Evolutionary conservation across 2,329 filamentous ascomycete species (phyloP).

Genomic region (Exophiala mesophila): DNA sequence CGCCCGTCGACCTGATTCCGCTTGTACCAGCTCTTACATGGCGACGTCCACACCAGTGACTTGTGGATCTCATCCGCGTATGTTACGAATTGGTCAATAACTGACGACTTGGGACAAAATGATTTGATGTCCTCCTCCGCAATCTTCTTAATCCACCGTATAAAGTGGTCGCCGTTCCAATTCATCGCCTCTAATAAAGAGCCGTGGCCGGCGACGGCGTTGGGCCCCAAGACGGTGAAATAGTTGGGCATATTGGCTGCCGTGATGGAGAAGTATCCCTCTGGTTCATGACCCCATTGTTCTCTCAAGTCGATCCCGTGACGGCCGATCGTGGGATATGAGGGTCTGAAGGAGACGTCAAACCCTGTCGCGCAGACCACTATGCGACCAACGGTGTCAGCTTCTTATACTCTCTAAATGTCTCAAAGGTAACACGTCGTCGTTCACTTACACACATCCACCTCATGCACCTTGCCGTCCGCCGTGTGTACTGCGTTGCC

Average conservation of each 20-base stretch:
- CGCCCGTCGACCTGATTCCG: slow-evolving; percentile 38
- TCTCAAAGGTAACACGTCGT: not conserved
- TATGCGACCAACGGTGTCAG: not conserved
- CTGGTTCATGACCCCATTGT: slow-evolving; percentile 27
- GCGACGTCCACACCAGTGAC: slow-evolving; percentile 15
- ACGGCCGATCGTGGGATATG: slow-evolving; percentile 1
- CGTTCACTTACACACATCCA: slow-evolving; percentile 1
- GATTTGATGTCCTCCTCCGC: slow-evolving; percentile 35
- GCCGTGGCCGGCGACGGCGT: slow-evolving; percentile 25
- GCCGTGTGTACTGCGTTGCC: slow-evolving; percentile 31
- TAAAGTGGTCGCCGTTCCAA: slow-evolving; percentile 42
- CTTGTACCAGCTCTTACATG: slow-evolving; percentile 45
- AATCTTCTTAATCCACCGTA: slow-evolving; percentile 44
- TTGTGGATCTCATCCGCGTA: slow-evolving; percentile 47
- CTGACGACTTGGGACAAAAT: slow-evolving; percentile 36
- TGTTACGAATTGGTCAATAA: slow-evolving; percentile 44
- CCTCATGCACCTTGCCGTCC: slow-evolving; percentile 23
- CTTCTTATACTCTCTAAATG: too few relatives aligned
- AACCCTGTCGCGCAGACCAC: slow-evolving; percentile 26
- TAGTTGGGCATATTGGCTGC: slow-evolving; percentile 27
- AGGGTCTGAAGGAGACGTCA: slow-evolving; percentile 12
- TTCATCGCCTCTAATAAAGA: slow-evolving; percentile 3
- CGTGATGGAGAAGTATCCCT: slow-evolving; percentile 17
- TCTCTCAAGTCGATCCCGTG: slow-evolving; percentile 22
- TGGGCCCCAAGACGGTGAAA: slow-evolving; percentile 23